Evolutionary conservation across 1,284 basidiomycete genomes (phyloP).

Genomic region (Ustilago loliicola): DNA sequence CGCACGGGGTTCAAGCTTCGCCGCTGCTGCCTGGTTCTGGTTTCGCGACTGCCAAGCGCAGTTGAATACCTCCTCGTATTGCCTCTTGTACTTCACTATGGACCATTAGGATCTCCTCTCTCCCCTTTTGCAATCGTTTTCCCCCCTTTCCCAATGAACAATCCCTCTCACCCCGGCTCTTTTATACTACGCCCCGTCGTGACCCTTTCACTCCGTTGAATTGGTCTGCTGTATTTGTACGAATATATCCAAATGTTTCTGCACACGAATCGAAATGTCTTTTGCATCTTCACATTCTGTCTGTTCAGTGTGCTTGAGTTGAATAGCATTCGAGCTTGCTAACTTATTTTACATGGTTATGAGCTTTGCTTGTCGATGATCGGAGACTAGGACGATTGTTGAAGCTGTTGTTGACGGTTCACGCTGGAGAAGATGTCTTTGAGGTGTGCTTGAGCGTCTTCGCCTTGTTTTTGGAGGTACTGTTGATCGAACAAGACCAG

Average conservation of each 20-base stretch:
- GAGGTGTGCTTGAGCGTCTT: conserved; percentile 51
- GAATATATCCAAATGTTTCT: not conserved
- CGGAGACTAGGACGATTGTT: conserved; percentile 1
- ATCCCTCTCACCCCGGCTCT: not conserved
- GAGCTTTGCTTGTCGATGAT: not conserved
- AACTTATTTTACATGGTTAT: not conserved
- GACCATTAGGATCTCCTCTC: not conserved
- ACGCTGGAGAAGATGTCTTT: conserved; percentile 54
- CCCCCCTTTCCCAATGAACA: not conserved
- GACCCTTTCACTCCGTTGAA: not conserved
- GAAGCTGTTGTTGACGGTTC: conserved; percentile 34
- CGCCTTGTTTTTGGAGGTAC: conserved; percentile 50
- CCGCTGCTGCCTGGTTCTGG: conserved; percentile 8
- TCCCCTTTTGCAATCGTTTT: not conserved
- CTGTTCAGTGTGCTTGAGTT: not conserved
- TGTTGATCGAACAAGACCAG: conserved; percentile 3
- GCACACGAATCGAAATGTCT: not conserved
- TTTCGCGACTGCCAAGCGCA: conserved; percentile 20
- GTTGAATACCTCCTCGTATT: not conserved
- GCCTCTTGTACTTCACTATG: not conserved
- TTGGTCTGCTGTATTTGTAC: conserved; percentile 13
- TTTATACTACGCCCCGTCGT: not conserved
- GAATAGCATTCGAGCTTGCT: not conserved
- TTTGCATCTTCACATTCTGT: not conserved
- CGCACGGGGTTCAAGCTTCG: conserved; percentile 6